A percentile compares a stretch with the other conserved stretches of the same genome.
phyloP scores from a whole-genome alignment of 768 basidiomycete genomes.

The Leccinum barrowsii region DNA sequence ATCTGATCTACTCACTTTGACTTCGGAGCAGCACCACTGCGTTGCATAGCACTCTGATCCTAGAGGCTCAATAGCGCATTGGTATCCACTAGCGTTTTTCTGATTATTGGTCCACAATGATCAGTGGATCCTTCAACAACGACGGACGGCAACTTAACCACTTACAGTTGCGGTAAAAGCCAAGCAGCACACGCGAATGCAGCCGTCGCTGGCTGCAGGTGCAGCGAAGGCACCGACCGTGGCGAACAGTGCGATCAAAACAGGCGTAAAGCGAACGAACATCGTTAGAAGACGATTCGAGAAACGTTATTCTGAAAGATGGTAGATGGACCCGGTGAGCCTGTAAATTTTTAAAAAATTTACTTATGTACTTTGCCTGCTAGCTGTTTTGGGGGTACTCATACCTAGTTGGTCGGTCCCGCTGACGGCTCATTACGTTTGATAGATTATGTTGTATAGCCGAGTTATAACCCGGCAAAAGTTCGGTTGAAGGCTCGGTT shows the following conservation, averaged over 20 bases:
- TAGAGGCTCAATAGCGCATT: neutral
- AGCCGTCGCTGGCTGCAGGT: neutral
- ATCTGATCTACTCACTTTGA: neutral
- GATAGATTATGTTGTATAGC: too few relatives aligned
- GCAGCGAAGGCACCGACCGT: neutral
- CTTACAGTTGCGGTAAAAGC: neutral
- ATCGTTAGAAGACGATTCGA: neutral
- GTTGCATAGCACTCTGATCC: neutral
- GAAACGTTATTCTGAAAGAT: too few relatives aligned
- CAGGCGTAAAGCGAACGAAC: slow-evolving; percentile 2
- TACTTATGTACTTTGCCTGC: too few relatives aligned
- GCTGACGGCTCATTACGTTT: too few relatives aligned
- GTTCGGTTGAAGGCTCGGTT: too few relatives aligned
- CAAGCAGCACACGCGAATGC: slow-evolving; percentile 1
- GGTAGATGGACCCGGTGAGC: too few relatives aligned
- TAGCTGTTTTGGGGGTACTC: too few relatives aligned
- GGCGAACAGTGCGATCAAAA: neutral
- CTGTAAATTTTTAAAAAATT: too few relatives aligned
- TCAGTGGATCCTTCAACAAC: neutral
- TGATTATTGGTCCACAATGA: neutral
- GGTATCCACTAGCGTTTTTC: neutral
- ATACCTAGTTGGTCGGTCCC: too few relatives aligned
- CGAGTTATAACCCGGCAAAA: too few relatives aligned
- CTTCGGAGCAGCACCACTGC: neutral
- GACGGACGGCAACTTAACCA: neutral